phyloP scores from a whole-genome alignment of 2,329 filamentous ascomycete species.

The Cladobotryum protrusum region DNA sequence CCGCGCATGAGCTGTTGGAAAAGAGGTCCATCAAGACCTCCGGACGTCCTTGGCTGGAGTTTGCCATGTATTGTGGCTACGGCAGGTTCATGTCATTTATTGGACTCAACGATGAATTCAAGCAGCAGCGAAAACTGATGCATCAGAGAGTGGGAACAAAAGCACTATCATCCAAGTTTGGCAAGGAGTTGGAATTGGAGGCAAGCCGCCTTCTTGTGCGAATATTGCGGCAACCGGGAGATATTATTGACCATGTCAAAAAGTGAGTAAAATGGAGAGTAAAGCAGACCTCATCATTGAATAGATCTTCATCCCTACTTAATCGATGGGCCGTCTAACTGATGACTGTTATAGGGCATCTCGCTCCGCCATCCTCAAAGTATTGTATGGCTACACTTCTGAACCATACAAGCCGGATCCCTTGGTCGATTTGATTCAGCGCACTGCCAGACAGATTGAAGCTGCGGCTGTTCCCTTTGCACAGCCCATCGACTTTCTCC shows the following conservation, averaged over 20 bases:
- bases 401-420: background rate
- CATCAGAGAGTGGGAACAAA: constrained; percentile 4
- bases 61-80: constrained; percentile 4
- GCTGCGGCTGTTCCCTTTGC: too few relatives aligned
- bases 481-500: too few relatives aligned
- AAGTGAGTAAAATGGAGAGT: constrained; percentile 4
- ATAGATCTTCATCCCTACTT: background rate
- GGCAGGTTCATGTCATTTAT: background rate
- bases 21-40: constrained; percentile 2
- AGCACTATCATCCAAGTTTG: background rate
- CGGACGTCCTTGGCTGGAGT: background rate
- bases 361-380: background rate
- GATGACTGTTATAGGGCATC: background rate
- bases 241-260: constrained; percentile 6
- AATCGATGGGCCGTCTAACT: background rate
- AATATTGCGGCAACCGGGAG: background rate
- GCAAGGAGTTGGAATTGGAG: constrained; percentile 8
- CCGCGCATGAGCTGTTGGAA: background rate
- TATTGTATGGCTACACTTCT: background rate
- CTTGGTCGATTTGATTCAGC: background rate
- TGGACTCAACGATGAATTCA: background rate
- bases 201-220: constrained; percentile 6
- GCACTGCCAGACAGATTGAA: too few relatives aligned
- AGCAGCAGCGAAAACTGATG: constrained; percentile 3
- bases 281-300: background rate